A percentile compares a stretch with the other conserved stretches of the same genome.
phyloP scores from a whole-genome alignment of 2,329 filamentous ascomycete genomes.

The Emmonsiellopsis sp. region DNA sequence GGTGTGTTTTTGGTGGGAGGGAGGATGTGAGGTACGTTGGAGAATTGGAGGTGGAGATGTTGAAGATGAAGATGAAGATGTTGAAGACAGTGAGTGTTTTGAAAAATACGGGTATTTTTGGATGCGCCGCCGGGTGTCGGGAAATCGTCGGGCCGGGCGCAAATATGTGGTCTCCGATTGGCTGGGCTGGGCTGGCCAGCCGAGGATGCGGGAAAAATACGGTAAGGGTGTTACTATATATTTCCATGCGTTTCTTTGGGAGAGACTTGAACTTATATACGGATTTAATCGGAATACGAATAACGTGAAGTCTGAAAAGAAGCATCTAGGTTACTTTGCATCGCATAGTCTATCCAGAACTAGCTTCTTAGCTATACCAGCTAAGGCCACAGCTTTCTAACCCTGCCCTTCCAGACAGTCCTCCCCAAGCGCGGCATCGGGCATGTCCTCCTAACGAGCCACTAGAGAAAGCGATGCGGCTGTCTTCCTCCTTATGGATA shows the following conservation, averaged over 20 bases:
- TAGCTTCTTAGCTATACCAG: too few relatives aligned
- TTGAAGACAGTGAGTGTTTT: not conserved
- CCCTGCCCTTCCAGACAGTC: too few relatives aligned
- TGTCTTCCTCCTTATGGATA: too few relatives aligned
- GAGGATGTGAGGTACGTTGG: not conserved
- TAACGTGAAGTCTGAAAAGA: too few relatives aligned
- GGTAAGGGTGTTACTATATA: not conserved
- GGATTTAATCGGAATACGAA: not conserved
- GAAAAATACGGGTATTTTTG: constrained; percentile 7
- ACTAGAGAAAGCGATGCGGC: too few relatives aligned
- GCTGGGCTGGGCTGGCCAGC: not conserved
- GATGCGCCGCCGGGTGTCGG: not conserved
- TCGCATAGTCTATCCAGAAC: too few relatives aligned
- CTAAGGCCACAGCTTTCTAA: too few relatives aligned
- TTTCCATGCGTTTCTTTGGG: not conserved
- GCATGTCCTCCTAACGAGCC: too few relatives aligned
- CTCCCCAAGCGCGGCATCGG: too few relatives aligned
- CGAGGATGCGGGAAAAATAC: not conserved
- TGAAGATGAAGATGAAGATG: not conserved
- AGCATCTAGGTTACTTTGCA: too few relatives aligned
- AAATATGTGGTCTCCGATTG: constrained; percentile 4
- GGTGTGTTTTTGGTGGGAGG: not conserved
- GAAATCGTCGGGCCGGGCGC: constrained; percentile 7
- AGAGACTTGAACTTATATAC: not conserved
- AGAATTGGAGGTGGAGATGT: not conserved